Evolutionary conservation across 2,329 filamentous ascomycete genomes (phyloP), one percentile per base, ranked within the genome.

Genomic region (Diatrype stigma): DNA sequence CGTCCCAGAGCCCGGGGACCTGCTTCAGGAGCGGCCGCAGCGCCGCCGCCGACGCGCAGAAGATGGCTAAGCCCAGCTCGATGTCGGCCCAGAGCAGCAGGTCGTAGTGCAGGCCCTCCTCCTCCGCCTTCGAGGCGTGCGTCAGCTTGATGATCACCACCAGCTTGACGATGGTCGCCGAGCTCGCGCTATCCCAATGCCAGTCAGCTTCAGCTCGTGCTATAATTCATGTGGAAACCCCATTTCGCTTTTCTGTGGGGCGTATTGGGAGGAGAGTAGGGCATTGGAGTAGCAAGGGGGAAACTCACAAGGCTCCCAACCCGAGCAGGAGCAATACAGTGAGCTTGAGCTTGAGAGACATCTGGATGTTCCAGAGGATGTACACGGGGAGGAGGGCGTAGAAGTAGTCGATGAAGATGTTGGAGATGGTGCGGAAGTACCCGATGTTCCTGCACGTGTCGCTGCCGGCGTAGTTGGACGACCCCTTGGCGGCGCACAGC

Each of bases 341-440:
- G 3, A 64, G 12, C 53, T 67, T 67, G 12, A 66, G 51, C 26
- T 53, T 56, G 3, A 34, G 48, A 22, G 56, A 60, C 60, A 68
- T 63, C 35, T 60, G 59, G 0, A 62, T 59, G 3, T 61, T 58
- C 51, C 62, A 57, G 12, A 68, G 60, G 44, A 68, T 66, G 16
- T 50, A 58, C 1, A 66, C 45, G 2, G 66, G 66, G 14, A 66
- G 45, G 1, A 67, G 48, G 30, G 66, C 64, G 38, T 66, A 67
- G 47, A 67, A 68, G 48, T 66, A 68, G 52, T 68, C 65, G 57
- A 68, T 66, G 51, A 67, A 60, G 34, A 68, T 65, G 28, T 68
- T 68, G 34, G 62, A 64, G 17, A 63, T 62, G 5, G 63, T 67
- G 38, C 66, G 66, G 48, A 68, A 67, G 46, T 65, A 64, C 14